phyloP scores from a whole-genome alignment of 2,329 filamentous ascomycete genomes.

The Xylariaceae sp. region DNA sequence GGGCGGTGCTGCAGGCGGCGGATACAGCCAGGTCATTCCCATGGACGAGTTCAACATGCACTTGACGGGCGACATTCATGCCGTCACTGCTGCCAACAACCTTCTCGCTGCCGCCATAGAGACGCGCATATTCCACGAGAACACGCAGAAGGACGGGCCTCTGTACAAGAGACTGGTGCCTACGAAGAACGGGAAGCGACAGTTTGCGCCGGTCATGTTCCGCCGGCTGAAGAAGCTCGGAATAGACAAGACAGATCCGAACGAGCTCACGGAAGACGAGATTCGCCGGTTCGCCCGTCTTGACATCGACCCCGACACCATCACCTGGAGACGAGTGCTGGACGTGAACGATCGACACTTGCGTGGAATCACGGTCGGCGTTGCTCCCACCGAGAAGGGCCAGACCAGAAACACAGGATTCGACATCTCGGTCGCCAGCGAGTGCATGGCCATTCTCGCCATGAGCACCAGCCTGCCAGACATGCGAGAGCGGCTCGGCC shows the following conservation, averaged over 20 bases:
- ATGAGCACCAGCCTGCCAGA: slow-evolving; percentile 82
- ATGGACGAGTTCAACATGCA: slow-evolving; percentile 99
- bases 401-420: slow-evolving; percentile 86
- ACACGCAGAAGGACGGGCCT: slow-evolving; percentile 83
- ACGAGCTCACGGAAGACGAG: slow-evolving; percentile 87
- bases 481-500: slow-evolving; percentile 86
- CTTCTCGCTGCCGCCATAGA: slow-evolving; percentile 93
- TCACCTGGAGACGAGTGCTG: slow-evolving; percentile 92
- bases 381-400: slow-evolving; percentile 85
- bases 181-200: slow-evolving; percentile 79
- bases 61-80: slow-evolving; percentile 95
- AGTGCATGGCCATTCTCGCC: slow-evolving; percentile 97
- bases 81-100: slow-evolving; percentile 95
- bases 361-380: slow-evolving; percentile 81
- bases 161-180: slow-evolving; percentile 87
- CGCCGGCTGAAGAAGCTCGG: slow-evolving; percentile 90
- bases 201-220: slow-evolving; percentile 87
- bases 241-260: slow-evolving; percentile 89
- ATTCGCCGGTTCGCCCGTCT: slow-evolving; percentile 82
- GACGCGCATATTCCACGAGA: slow-evolving; percentile 97
- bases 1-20: slow-evolving; percentile 92
- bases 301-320: slow-evolving; percentile 93
- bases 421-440: slow-evolving; percentile 94
- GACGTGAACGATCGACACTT: slow-evolving; percentile 97
- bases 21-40: slow-evolving; percentile 97